These are phyloP conservation scores for Fusarium palustre DNA, from an alignment of 2,329 filamentous ascomycete species.

Conservation along the genomic window DNA sequence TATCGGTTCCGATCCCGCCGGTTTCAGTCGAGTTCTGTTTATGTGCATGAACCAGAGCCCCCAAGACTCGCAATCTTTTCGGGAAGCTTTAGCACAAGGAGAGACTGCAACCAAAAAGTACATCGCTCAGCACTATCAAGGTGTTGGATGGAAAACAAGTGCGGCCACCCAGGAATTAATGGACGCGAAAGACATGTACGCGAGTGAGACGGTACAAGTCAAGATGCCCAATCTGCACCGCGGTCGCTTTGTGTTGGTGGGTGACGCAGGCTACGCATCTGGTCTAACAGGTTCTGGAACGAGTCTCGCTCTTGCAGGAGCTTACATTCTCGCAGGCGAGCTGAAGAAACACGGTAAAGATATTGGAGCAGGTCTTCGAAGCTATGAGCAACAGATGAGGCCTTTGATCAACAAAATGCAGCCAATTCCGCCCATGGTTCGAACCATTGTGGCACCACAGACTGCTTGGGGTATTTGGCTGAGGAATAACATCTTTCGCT, in stretches of 20 bases:
- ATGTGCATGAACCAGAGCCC: conserved; percentile 52
- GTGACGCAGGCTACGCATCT: conserved; percentile 63
- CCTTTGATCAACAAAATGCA: conserved; percentile 56
- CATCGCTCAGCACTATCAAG: conserved; percentile 55
- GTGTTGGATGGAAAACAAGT: conserved; percentile 59
- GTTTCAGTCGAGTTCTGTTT: conserved; percentile 49
- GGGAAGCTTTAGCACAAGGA: conserved; percentile 52
- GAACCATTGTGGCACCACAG: conserved; percentile 57
- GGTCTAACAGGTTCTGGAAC: conserved; percentile 62
- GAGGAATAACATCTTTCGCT: conserved; percentile 56
- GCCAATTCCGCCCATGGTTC: conserved; percentile 50
- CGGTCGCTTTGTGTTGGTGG: conserved; percentile 60
- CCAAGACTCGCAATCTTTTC: conserved; percentile 51
- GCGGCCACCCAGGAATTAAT: conserved; percentile 53
- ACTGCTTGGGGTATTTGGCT: conserved; percentile 59
- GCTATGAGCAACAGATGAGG: conserved; percentile 57
- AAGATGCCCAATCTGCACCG: conserved; percentile 53
- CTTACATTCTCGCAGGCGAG: conserved; percentile 65
- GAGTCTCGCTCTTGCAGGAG: conserved; percentile 58
- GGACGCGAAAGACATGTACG: conserved; percentile 59
- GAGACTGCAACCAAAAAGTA: conserved; percentile 50
- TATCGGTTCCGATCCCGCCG: conserved; percentile 50
- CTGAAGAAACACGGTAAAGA: conserved; percentile 47
- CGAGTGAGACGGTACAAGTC: conserved; percentile 58
- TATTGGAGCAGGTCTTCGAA: conserved; percentile 49